Evolutionary conservation across 768 basidiomycete genomes (phyloP), one percentile per base, ranked within the genome.

Genomic region (Lentinula boryana): DNA sequence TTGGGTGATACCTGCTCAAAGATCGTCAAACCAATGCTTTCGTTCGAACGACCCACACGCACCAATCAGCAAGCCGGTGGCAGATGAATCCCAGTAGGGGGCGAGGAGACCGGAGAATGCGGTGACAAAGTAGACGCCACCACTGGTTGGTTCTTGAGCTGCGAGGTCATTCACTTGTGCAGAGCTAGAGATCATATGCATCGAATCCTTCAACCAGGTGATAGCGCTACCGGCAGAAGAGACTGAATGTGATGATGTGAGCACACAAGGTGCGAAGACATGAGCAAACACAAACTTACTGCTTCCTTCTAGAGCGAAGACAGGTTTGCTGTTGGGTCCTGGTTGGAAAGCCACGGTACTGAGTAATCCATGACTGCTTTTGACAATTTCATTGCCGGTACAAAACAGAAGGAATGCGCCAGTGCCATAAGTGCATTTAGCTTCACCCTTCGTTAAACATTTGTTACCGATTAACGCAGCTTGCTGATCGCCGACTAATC

Each of bases 361-460:
- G 67, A 99, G 74, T 60, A 99, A 74, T 4, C 96, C 97, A 67
- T 97, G 89, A 33, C 74, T 78, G 67, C 93, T 96, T 70, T 87
- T 79, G 21, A 98, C 88, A 40, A 93, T 87, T 23, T 96, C 88
- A 18, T 76, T 77, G 2, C 96, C 97, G 1, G 97, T 98, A 75
- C 92, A 92, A 81, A 97, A 98, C 23, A 99, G 77, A 65, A 98
- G 78, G 79, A 99, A 99, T 41, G 94, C 94, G 32, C 97, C 96
- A 1, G 96, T 98, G 32, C 96, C 96, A 67, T 96, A 99, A 5
- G 97, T 99, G 74, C 95, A 97, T 75, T 99, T 99, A 2, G 95
- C 96, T 71, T 98, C 91, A n/a, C 96, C 96, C 64, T 84, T 80
- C 18, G 69, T 78, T 55, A 99, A 72, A 69, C 97, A 98, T 72